These are phyloP conservation scores for Kalmusia sp. DNA, from an alignment of 2,329 filamentous ascomycete species.

Conservation along the genomic window DNA sequence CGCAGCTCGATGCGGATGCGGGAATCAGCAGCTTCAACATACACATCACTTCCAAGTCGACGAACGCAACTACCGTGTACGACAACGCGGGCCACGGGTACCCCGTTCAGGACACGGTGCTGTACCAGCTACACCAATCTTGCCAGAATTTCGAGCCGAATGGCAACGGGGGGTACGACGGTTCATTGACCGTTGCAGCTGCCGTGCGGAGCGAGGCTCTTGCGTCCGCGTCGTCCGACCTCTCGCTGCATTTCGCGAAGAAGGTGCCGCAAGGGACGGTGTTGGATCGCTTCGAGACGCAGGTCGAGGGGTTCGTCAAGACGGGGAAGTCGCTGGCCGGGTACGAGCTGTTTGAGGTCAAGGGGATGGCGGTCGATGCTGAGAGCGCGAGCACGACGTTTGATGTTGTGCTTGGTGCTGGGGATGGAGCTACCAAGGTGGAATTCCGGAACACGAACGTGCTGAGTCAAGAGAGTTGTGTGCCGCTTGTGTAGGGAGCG, in stretches of 20 bases:
- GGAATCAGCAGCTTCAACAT: conserved; percentile 7
- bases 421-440: not conserved
- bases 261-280: conserved; percentile 2
- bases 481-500: not conserved
- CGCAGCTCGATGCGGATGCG: not conserved
- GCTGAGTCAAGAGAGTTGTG: not conserved
- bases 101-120: conserved; percentile 6
- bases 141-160: not conserved
- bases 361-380: conserved; percentile 1
- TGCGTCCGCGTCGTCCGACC: not conserved
- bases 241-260: conserved; percentile 5
- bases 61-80: not conserved
- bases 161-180: not conserved
- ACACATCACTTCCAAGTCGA: not conserved
- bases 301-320: not conserved
- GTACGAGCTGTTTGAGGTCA: conserved; percentile 6
- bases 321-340: conserved; percentile 2
- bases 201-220: not conserved
- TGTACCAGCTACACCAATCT: conserved; percentile 6
- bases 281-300: conserved; percentile 1
- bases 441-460: not conserved
- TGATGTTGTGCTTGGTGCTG: conserved; percentile 3
- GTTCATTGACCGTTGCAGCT: conserved; percentile 1
- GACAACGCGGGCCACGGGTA: conserved; percentile 6
- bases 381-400: not conserved